Evolutionary conservation across 2,329 filamentous ascomycete species (phyloP).

Genomic region (Davidsoniella eucalypti): DNA sequence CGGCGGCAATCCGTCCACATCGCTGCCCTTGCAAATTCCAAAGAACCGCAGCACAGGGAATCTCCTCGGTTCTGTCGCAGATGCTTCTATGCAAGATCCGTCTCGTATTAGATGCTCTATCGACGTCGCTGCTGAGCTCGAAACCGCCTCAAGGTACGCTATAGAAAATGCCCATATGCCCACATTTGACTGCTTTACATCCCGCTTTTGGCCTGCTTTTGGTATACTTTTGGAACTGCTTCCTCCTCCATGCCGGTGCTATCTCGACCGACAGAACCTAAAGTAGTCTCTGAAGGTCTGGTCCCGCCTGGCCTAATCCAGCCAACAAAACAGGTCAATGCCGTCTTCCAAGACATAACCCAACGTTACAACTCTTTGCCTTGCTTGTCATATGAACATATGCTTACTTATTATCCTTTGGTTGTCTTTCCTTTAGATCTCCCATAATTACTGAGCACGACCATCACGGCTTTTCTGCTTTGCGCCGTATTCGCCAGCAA

Average conservation of each 20-base stretch:
- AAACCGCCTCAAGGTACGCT: constrained; percentile 6
- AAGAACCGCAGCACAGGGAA: constrained; percentile 13
- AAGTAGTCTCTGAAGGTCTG: too few relatives aligned
- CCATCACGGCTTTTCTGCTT: constrained; percentile 68
- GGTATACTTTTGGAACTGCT: too few relatives aligned
- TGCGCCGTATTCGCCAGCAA: constrained; percentile 86
- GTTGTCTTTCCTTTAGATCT: constrained; percentile 36
- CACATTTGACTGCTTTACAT: background rate
- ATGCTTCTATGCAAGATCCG: background rate
- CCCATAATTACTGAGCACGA: constrained; percentile 74
- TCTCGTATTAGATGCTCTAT: constrained; percentile 10
- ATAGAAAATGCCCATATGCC: background rate
- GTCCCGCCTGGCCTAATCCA: too few relatives aligned
- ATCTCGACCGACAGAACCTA: too few relatives aligned
- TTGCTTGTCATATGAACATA: background rate
- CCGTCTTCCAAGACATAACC: background rate
- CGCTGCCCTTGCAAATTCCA: constrained; percentile 3
- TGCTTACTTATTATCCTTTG: background rate
- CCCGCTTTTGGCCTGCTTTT: too few relatives aligned
- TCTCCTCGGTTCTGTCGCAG: constrained; percentile 5
- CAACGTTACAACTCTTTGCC: background rate
- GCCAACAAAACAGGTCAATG: too few relatives aligned
- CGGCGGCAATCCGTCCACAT: background rate
- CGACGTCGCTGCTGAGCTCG: constrained; percentile 9
- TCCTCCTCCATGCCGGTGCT: too few relatives aligned